Conservation (phyloP, 495 filamentous ascomycete species). For the Penicillium daleae region DNA sequence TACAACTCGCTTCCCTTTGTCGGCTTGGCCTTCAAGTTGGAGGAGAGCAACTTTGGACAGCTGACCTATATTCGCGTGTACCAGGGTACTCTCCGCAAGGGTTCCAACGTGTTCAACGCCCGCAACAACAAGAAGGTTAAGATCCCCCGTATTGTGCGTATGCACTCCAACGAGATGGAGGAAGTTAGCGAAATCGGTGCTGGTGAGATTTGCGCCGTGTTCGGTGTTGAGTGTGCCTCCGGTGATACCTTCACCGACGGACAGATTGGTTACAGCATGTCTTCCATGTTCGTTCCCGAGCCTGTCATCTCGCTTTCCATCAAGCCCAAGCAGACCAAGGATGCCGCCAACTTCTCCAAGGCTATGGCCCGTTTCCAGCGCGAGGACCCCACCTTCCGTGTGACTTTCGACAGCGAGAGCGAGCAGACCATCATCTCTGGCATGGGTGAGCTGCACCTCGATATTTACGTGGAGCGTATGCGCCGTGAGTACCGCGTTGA, state of each 20-base stretch:
- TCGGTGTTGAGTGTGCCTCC: slow-evolving; percentile 96
- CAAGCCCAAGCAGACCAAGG: slow-evolving; percentile 92
- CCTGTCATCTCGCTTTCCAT: slow-evolving; percentile 97
- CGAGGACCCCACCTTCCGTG: slow-evolving; percentile 97
- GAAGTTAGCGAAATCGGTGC: slow-evolving; percentile 89
- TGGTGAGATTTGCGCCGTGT: slow-evolving; percentile 98
- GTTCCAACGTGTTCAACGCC: slow-evolving; percentile 89
- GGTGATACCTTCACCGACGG: slow-evolving; percentile 99
- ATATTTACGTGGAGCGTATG: slow-evolving; percentile 98
- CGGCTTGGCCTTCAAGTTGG: slow-evolving; percentile 96
- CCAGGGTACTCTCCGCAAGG: slow-evolving; percentile 89
- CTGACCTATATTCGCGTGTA: slow-evolving; percentile 99
- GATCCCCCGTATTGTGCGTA: slow-evolving; percentile 95
- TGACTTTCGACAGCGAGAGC: slow-evolving; percentile 86
- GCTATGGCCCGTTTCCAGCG: slow-evolving; percentile 99
- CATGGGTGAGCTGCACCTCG: slow-evolving; percentile 97
- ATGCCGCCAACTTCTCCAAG: slow-evolving; percentile 93
- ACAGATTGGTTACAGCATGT: slow-evolving; percentile 90
- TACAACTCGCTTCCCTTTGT: slow-evolving; percentile 94
- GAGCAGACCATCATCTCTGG: slow-evolving; percentile 97
- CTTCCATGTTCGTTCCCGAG: slow-evolving; percentile 98
- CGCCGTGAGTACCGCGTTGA: slow-evolving; percentile 96
- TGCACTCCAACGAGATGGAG: slow-evolving; percentile 99
- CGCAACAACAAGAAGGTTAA: slow-evolving; percentile 94
- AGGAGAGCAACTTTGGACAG: slow-evolving; percentile 98